Evolutionary conservation across 257 asterid genomes (phyloP), one percentile per base, ranked within the genome.

Genomic region (Forsythia viridissima): DNA sequence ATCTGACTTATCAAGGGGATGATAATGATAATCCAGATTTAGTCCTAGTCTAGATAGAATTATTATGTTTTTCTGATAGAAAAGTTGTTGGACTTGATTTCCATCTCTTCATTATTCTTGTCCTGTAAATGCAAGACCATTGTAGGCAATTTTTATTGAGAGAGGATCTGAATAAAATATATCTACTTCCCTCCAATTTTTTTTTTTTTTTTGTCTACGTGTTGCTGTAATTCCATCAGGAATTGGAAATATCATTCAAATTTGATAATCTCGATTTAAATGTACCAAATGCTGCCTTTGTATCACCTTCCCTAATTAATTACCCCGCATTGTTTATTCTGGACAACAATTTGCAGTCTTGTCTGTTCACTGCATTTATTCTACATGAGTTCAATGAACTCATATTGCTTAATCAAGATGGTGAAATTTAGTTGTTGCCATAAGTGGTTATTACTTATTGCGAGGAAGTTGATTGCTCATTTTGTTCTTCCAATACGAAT

Each of bases 401-500:
- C 70, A 11, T 63, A 63, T 30, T 63, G 70, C 70, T 15, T 10
- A 63, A 30, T 63, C 70, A 63, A 63, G 69, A 9, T 30, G 15
- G 7, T 0, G 6, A 63, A 63, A 9, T 21, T 63, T 63, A 10
- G 15, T 63, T 63, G 38, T 63, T 63, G 8, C 70, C 4, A 0
- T 8, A 57, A 57, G 6, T 63, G 70, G 18, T 30, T 4, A 18
- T 30, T 63, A n/a, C 7, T 63, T 63, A 30, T 30, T 4, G 18
- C 5, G 70, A 30, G 70, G 37, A 63, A 63, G 70, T 63, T 11
- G 70, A 30, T 63, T 8, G 39, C 16, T 63, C n/a, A 10, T 63
- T 63, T 73, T 43, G 41, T 55, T 72, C 55, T 67, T 43, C 76
- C 41, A 77, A 61, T 74, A 8, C 24, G 65, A 39, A 74, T 52